Evolutionary conservation across 768 basidiomycete species (phyloP).

Genomic region (Calocera viscosa): DNA sequence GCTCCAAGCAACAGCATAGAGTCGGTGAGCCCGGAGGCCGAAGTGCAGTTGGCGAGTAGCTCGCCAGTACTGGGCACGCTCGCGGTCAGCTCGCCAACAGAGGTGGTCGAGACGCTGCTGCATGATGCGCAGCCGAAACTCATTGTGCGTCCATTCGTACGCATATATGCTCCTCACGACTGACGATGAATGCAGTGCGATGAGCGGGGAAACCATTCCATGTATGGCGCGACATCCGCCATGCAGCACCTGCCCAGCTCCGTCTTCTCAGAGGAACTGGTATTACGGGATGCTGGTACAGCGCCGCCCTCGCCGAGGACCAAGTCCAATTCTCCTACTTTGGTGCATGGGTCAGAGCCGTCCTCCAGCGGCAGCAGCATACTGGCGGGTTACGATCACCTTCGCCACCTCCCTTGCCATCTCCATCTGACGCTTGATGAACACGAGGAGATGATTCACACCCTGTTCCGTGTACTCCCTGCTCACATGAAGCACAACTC

Average conservation of each 20-base stretch:
- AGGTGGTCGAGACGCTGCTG: not conserved
- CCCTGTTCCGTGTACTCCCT: constrained; percentile 3
- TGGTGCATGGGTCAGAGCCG: not conserved
- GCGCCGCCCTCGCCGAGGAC: not conserved
- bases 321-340: not conserved
- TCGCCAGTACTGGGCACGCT: not conserved
- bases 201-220: not conserved
- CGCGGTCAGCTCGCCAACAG: not conserved
- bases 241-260: constrained; percentile 3
- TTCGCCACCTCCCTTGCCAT: not conserved
- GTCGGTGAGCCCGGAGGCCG: not conserved
- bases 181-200: not conserved
- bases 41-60: not conserved
- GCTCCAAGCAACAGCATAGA: not conserved
- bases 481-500: constrained; percentile 2
- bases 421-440: not conserved
- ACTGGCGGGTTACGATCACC: not conserved
- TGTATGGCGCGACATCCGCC: not conserved
- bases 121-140: constrained; percentile 5
- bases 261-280: not conserved
- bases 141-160: not conserved
- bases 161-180: not conserved
- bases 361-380: not conserved
- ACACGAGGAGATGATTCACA: not conserved
- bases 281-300: not conserved